Percentiles rank a stretch among this genome's conserved stretches.
phyloP scores from a whole-genome alignment of 2,329 filamentous ascomycete genomes.

The Phyllosticta citribraziliensis region DNA sequence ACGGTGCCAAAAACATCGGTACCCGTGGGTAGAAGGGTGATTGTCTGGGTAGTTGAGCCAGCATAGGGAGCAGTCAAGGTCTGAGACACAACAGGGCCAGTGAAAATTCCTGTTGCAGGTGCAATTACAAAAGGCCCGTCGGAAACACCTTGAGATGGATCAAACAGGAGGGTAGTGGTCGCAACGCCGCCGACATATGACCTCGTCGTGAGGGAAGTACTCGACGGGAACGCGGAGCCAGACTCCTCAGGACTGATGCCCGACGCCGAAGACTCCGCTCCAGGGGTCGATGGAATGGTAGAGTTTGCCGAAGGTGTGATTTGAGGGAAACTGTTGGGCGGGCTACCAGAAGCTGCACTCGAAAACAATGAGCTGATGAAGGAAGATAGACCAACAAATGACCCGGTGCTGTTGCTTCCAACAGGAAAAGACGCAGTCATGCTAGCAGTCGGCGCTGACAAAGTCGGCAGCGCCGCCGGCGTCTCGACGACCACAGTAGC shows the following conservation, averaged over 20 bases:
- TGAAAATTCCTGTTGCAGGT: neutral
- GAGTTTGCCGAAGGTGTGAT: neutral
- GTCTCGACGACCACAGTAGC: neutral
- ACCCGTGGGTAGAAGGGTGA: neutral
- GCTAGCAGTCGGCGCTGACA: neutral
- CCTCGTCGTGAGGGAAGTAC: neutral
- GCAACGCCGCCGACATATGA: neutral
- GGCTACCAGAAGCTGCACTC: neutral
- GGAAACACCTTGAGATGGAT: neutral
- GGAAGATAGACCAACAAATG: neutral
- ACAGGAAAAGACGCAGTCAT: neutral
- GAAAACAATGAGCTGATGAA: neutral
- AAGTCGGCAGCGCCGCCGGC: neutral
- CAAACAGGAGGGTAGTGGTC: neutral
- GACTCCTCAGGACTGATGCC: neutral
- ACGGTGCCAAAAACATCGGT: neutral
- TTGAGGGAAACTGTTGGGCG: neutral
- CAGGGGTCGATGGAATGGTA: neutral
- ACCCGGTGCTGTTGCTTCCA: neutral
- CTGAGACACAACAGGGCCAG: neutral
- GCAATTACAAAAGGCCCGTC: neutral
- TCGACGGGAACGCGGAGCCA: neutral
- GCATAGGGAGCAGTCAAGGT: neutral
- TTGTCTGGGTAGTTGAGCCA: neutral
- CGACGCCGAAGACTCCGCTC: neutral